A percentile compares a stretch with the other conserved stretches of the same genome.
Evolutionary conservation across 2,329 filamentous ascomycete genomes (phyloP).

Genomic region (Dactylellina drechsleri): DNA sequence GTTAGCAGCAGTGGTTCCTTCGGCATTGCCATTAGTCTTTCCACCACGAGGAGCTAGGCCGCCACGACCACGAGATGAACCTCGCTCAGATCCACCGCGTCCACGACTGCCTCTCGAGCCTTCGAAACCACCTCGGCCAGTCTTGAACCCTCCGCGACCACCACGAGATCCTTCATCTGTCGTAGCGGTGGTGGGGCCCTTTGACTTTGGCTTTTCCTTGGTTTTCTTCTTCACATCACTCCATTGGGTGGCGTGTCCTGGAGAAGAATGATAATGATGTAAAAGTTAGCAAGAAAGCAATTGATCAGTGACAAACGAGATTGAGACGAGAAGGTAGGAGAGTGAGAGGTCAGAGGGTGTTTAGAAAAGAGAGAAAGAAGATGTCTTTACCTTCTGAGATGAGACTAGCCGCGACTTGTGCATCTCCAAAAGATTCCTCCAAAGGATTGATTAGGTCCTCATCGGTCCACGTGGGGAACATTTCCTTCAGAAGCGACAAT

Average conservation of each 20-base stretch:
- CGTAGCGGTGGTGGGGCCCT: constrained; percentile 72
- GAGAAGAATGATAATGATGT: constrained; percentile 14
- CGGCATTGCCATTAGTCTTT: constrained; percentile 69
- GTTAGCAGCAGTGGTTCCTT: constrained; percentile 61
- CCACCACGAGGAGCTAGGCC: constrained; percentile 76
- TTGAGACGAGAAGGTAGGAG: too few relatives aligned
- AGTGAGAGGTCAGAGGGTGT: too few relatives aligned
- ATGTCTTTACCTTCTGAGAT: constrained; percentile 76
- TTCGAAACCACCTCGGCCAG: constrained; percentile 62
- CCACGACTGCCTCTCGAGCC: constrained; percentile 71
- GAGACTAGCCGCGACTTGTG: constrained; percentile 77
- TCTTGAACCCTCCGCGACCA: constrained; percentile 59
- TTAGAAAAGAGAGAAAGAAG: too few relatives aligned
- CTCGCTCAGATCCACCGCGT: constrained; percentile 66
- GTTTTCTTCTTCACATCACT: constrained; percentile 82
- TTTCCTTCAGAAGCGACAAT: constrained; percentile 83
- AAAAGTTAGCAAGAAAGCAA: neutral
- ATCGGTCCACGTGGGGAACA: constrained; percentile 95
- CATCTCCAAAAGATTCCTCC: constrained; percentile 84
- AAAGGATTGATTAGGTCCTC: constrained; percentile 93
- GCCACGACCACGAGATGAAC: constrained; percentile 72
- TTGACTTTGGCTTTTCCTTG: constrained; percentile 77
- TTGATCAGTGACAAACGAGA: too few relatives aligned
- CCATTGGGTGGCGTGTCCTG: constrained; percentile 84
- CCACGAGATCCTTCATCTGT: constrained; percentile 67